Percentiles rank a stretch among this genome's conserved stretches.
Conservation (phyloP, 495 filamentous ascomycete genomes). For the Talaromyces wortmannii region DNA sequence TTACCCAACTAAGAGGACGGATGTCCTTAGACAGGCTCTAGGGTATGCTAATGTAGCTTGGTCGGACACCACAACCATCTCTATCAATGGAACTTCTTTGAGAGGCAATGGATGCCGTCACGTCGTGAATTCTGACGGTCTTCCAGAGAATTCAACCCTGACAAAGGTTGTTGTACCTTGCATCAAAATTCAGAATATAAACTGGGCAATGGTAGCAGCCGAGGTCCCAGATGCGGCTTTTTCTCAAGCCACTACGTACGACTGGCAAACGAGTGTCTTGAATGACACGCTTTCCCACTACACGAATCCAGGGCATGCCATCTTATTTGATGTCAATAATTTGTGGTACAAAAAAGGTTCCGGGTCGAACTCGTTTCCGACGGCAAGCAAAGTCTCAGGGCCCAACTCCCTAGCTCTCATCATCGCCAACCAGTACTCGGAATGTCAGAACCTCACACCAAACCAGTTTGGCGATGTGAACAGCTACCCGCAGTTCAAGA, state of each 20-base stretch:
- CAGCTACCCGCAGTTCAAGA: neutral
- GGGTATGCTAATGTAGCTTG: conserved; percentile 1
- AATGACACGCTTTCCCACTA: neutral
- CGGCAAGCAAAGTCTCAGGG: neutral
- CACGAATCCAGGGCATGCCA: neutral
- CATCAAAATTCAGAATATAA: conserved; percentile 8
- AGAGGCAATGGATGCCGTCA: conserved; percentile 12
- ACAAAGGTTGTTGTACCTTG: conserved; percentile 7
- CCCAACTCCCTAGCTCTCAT: neutral
- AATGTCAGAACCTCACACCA: neutral
- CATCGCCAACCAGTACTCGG: conserved; percentile 1
- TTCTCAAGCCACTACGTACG: neutral
- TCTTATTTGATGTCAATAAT: conserved; percentile 2
- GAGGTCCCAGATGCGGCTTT: neutral
- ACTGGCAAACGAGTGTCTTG: neutral
- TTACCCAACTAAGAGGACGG: neutral
- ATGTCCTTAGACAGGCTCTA: neutral
- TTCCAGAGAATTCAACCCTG: conserved; percentile 4
- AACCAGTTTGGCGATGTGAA: conserved; percentile 3
- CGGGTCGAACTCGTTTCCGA: neutral
- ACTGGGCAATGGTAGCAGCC: conserved; percentile 5
- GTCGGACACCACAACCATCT: neutral
- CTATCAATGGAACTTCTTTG: conserved; percentile 6
- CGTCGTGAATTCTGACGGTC: conserved; percentile 7
- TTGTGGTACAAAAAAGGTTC: conserved; percentile 1